Base-by-base conservation (phyloP, 106 monocot species). In the Allium fistulosum region DNA sequence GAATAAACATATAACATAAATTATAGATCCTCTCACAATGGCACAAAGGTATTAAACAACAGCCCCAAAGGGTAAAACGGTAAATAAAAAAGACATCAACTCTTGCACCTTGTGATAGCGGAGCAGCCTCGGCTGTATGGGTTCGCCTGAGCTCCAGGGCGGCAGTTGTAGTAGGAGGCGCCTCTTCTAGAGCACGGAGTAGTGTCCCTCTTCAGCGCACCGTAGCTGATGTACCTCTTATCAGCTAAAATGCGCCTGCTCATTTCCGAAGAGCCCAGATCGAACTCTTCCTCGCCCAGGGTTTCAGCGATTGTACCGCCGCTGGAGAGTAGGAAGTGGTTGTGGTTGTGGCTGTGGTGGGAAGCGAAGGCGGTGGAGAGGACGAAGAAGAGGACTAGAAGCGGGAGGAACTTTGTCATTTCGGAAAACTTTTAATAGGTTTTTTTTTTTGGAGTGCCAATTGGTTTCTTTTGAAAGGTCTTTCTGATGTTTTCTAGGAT, bases 131-230 rank as follows among this genome's bases (percentile, higher is more conserved):
- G 86, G 11, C 17, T 49, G 75, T 90, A 90, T 16, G 83, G 86
- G 59, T 90, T 90, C 65, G 83, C 76, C 68, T 67, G 66, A 22
- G 81, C 90, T 1, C 90, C 86, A 12, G 86, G 75, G 14, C 69
- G 78, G 76, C 90, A 90, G 76, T 90, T 90, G 83, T 90, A 90
- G 76, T 90, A 90, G 63, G 86, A 86, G 6, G 83, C 83, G n/a
- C 90, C 90, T 17, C 78, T 62, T 12, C 51, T 63, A 37, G 78
- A 74, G 81, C 90, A 90, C 15, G 90, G 90, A 10, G 68, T 59
- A 27, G 49, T 68, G 62, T 78, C 83, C n/a, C 79, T 57, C 67
- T 52, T 53, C 60, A 90, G 76, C 11, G 90, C 75, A 15, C 18
- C 60, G 76, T 90, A 90, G 81, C 90, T 77, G 75, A 90, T 86